These are phyloP conservation scores for Chaetothyriales sp. DNA, from an alignment of 2,329 filamentous ascomycete genomes.

Conservation along the genomic window DNA sequence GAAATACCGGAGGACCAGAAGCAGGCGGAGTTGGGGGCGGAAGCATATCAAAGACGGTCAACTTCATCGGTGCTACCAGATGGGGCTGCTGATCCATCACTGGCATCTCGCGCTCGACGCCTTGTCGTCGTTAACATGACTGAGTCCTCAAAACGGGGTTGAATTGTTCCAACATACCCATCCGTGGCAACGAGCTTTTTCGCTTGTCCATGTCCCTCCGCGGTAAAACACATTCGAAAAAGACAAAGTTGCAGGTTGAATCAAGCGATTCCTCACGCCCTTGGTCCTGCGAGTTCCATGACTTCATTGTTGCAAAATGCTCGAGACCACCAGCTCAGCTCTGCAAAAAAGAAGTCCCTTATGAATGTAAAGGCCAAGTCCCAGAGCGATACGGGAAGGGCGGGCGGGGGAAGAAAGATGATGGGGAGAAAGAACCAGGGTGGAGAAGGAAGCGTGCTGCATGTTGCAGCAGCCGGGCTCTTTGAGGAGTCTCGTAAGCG, in stretches of 20 bases:
- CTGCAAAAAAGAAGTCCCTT: background rate
- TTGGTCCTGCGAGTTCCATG: conserved; percentile 2
- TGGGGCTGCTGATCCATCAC: conserved; percentile 31
- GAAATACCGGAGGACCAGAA: conserved; percentile 13
- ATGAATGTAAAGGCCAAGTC: background rate
- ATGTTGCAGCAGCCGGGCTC: conserved; percentile 5
- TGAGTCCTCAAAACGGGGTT: background rate
- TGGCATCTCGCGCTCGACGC: conserved; percentile 28
- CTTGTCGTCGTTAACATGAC: conserved; percentile 13
- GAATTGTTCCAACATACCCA: background rate
- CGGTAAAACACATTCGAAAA: conserved; percentile 11
- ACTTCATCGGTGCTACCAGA: conserved; percentile 32
- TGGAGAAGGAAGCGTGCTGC: conserved; percentile 1
- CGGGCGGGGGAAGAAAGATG: background rate
- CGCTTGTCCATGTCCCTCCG: background rate
- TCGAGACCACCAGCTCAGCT: background rate
- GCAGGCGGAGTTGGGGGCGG: conserved; percentile 22
- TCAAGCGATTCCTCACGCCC: conserved; percentile 5
- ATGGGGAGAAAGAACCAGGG: conserved; percentile 1
- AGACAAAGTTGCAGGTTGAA: conserved; percentile 7
- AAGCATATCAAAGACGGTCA: conserved; percentile 28
- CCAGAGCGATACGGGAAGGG: background rate
- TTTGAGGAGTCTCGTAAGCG: conserved; percentile 3
- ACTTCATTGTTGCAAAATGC: conserved; percentile 6
- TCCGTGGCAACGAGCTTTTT: background rate